A percentile compares a stretch with the other conserved stretches of the same genome.
phyloP scores from a whole-genome alignment of 495 filamentous ascomycete species.

The Annulohypoxylon stygium region DNA sequence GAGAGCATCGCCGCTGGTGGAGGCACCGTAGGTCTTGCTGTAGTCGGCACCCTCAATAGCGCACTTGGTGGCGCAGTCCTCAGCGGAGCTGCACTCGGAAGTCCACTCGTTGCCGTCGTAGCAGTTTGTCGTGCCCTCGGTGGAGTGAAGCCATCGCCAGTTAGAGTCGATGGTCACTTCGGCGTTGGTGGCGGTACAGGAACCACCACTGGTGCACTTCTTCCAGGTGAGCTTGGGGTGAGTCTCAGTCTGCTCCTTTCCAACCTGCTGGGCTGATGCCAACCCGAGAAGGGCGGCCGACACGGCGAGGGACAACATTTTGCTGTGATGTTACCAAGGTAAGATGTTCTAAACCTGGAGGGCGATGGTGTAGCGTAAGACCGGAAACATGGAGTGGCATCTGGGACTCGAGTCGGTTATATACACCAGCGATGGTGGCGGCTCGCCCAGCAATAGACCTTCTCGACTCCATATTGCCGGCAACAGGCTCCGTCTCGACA shows the following conservation, averaged over 20 bases:
- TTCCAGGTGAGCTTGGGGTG: constrained; percentile 71
- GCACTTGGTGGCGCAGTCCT: constrained; percentile 60
- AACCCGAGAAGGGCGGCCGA: constrained; percentile 59
- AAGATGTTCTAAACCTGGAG: constrained; percentile 33
- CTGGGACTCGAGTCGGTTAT: constrained; percentile 39
- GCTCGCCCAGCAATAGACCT: constrained; percentile 26
- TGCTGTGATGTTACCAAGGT: constrained; percentile 39
- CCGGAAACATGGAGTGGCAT: constrained; percentile 18
- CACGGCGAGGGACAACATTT: constrained; percentile 51
- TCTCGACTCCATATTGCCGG: constrained; percentile 44
- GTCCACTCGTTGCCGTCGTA: constrained; percentile 65
- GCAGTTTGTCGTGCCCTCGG: constrained; percentile 59
- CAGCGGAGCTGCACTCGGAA: constrained; percentile 54
- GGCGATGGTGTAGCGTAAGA: constrained; percentile 40
- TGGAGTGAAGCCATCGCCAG: constrained; percentile 65
- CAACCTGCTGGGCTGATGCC: constrained; percentile 67
- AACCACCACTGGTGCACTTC: constrained; percentile 66
- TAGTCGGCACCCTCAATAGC: constrained; percentile 65
- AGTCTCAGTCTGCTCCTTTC: constrained; percentile 67
- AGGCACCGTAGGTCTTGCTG: constrained; percentile 61
- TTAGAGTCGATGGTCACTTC: constrained; percentile 64
- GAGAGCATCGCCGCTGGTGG: constrained; percentile 62
- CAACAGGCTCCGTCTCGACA: constrained; percentile 44
- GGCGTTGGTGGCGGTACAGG: constrained; percentile 59
- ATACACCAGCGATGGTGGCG: constrained; percentile 31